phyloP scores from a whole-genome alignment of 1,284 basidiomycete species.

The Stygiomarasmius scandens region DNA sequence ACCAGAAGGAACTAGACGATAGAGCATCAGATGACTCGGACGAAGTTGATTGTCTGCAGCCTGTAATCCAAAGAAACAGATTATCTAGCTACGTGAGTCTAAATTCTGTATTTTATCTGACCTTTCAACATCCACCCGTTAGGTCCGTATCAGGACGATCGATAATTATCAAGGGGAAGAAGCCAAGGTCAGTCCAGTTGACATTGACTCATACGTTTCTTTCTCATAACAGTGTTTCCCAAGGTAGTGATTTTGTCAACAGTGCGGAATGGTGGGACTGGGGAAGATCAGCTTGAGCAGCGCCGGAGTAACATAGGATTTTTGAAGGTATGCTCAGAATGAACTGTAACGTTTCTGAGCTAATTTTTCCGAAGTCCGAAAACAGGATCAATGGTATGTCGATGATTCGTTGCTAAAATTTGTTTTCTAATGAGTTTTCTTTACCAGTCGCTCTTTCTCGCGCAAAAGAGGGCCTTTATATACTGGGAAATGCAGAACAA shows the following conservation, averaged over 20 bases:
- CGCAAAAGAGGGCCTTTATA: conserved; percentile 71
- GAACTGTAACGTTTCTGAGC: conserved; percentile 7
- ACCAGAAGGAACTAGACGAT: conserved; percentile 57
- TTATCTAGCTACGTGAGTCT: conserved; percentile 41
- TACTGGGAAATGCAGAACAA: conserved; percentile 67
- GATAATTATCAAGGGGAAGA: conserved; percentile 81
- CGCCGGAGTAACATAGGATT: conserved; percentile 61
- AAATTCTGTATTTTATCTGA: neutral
- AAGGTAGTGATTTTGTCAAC: conserved; percentile 71
- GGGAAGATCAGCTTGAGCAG: conserved; percentile 37
- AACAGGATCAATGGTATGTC: conserved; percentile 57
- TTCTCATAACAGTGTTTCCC: too few relatives aligned
- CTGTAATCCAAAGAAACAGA: neutral
- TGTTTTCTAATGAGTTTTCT: neutral
- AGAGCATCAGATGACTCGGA: conserved; percentile 47
- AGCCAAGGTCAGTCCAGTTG: conserved; percentile 41
- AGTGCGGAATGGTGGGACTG: conserved; percentile 64
- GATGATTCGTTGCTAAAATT: neutral
- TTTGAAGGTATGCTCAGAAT: conserved; percentile 67
- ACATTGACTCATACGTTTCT: conserved; percentile 24
- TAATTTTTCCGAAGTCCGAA: conserved; percentile 42
- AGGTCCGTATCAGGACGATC: conserved; percentile 73
- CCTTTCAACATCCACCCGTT: neutral
- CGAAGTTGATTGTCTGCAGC: conserved; percentile 35
- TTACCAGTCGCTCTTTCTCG: conserved; percentile 69